These are phyloP conservation scores for Aspergillus ustus DNA, from an alignment of 2,329 filamentous ascomycete species.

Conservation along the genomic window DNA sequence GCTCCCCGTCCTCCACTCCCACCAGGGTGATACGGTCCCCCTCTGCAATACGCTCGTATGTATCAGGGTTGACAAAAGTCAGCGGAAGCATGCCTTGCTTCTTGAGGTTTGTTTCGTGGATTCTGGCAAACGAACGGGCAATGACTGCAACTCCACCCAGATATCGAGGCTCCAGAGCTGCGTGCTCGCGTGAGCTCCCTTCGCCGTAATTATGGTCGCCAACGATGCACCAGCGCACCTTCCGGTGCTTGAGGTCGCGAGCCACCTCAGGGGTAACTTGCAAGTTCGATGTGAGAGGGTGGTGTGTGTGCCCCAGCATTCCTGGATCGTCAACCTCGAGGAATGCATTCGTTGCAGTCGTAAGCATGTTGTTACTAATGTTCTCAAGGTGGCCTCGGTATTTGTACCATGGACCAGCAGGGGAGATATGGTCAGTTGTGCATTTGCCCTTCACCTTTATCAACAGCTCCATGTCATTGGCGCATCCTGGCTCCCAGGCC, in stretches of 20 bases:
- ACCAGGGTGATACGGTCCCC: conserved; percentile 27
- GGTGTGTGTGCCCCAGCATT: conserved; percentile 29
- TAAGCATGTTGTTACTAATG: conserved; percentile 99
- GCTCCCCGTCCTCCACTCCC: conserved; percentile 28
- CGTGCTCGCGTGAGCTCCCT: conserved; percentile 93
- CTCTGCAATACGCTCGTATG: conserved; percentile 68
- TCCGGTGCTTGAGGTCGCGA: conserved; percentile 93
- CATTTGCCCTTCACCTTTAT: conserved; percentile 95
- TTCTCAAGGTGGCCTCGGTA: conserved; percentile 98
- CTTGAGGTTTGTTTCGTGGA: conserved; percentile 99
- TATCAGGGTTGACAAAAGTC: conserved; percentile 85
- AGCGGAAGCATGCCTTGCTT: conserved; percentile 99
- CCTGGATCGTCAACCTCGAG: conserved; percentile 27
- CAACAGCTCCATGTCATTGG: conserved; percentile 77
- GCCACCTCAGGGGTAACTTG: conserved; percentile 86
- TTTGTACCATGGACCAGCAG: conserved; percentile 90
- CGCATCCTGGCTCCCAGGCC: conserved; percentile 61
- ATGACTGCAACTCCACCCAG: conserved; percentile 94
- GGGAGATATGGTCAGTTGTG: conserved; percentile 89
- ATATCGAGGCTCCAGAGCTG: conserved; percentile 92
- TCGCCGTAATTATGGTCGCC: conserved; percentile 99
- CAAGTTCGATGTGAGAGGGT: conserved; percentile 77
- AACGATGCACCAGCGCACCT: conserved; percentile 91
- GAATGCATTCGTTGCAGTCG: conserved; percentile 84
- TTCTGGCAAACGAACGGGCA: conserved; percentile 90